Percentiles rank a stretch among this genome's conserved stretches.
phyloP scores from a whole-genome alignment of 177 flowering plant species.

The Vitis hybrid region DNA sequence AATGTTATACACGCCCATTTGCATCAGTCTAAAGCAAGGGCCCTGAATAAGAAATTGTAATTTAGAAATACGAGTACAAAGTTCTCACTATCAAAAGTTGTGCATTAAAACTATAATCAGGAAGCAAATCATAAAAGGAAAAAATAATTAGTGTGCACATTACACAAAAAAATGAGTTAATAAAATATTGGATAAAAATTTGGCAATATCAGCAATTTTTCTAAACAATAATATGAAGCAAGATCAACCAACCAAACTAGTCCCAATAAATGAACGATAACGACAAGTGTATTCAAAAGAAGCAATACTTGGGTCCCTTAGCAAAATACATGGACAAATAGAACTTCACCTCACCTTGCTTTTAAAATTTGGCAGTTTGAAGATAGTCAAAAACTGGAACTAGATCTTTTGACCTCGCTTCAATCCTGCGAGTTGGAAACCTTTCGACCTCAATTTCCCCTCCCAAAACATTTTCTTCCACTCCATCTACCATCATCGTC shows the following conservation, averaged over 20 bases:
- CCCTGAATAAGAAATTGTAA: slow-evolving; percentile 26
- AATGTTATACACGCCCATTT: slow-evolving; percentile 28
- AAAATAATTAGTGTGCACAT: no score
- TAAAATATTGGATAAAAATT: no score
- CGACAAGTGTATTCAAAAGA: no score
- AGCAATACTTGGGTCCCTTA: not conserved
- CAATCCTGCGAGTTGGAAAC: slow-evolving; percentile 38
- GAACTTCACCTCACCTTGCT: slow-evolving; percentile 5
- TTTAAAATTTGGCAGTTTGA: slow-evolving; percentile 23
- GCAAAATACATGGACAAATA: not conserved
- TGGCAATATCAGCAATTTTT: no score
- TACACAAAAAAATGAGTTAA: no score
- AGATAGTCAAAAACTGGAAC: slow-evolving; percentile 60
- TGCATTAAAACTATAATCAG: not conserved
- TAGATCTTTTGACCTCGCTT: slow-evolving; percentile 58
- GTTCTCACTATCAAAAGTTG: not conserved
- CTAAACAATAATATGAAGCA: no score
- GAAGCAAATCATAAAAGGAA: not conserved
- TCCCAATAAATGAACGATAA: not conserved
- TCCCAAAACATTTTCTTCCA: slow-evolving; percentile 24
- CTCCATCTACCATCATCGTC: slow-evolving; percentile 29
- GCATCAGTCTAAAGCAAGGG: slow-evolving; percentile 26
- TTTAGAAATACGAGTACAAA: not conserved
- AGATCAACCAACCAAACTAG: not conserved
- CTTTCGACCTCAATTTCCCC: slow-evolving; percentile 75